These are phyloP conservation scores for Colletotrichum nymphaeae DNA, from an alignment of 2,329 filamentous ascomycete species.

Conservation along the genomic window DNA sequence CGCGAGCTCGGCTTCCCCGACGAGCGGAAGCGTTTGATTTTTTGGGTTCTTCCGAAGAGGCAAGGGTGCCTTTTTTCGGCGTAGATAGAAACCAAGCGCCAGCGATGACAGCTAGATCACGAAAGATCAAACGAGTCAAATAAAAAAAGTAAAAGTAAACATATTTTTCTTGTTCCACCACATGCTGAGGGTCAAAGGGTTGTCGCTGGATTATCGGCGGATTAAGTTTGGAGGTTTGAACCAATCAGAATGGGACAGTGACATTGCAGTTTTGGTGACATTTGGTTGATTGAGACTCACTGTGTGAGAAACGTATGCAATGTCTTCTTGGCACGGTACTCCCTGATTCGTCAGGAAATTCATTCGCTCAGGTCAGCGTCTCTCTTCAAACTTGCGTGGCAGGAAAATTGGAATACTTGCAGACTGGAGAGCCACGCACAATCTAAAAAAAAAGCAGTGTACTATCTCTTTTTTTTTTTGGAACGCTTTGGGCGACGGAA, in stretches of 20 bases:
- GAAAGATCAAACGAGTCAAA: slow-evolving; percentile 22
- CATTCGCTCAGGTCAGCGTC: too few relatives aligned
- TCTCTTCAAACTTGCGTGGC: too few relatives aligned
- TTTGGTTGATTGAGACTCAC: neutral
- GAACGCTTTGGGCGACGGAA: too few relatives aligned
- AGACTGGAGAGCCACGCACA: too few relatives aligned
- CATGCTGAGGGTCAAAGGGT: neutral
- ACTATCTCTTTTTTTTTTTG: too few relatives aligned
- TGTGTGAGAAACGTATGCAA: neutral
- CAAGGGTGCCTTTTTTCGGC: neutral
- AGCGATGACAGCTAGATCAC: slow-evolving; percentile 22
- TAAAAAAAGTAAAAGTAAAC: slow-evolving; percentile 8
- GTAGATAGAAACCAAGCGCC: slow-evolving; percentile 33
- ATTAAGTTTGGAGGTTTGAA: neutral
- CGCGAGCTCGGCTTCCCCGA: neutral
- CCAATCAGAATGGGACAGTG: slow-evolving; percentile 18
- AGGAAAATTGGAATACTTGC: too few relatives aligned
- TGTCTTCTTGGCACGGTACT: neutral
- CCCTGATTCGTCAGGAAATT: too few relatives aligned
- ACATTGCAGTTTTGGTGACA: neutral
- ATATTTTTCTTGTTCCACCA: neutral
- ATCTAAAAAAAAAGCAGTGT: too few relatives aligned
- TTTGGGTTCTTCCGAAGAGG: neutral
- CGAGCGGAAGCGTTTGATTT: neutral
- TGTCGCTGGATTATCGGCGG: neutral